A percentile compares a stretch with the other conserved stretches of the same genome.
phyloP scores from a whole-genome alignment of 192 early-diverging fungal genomes.

The Coemansia sp. region DNA sequence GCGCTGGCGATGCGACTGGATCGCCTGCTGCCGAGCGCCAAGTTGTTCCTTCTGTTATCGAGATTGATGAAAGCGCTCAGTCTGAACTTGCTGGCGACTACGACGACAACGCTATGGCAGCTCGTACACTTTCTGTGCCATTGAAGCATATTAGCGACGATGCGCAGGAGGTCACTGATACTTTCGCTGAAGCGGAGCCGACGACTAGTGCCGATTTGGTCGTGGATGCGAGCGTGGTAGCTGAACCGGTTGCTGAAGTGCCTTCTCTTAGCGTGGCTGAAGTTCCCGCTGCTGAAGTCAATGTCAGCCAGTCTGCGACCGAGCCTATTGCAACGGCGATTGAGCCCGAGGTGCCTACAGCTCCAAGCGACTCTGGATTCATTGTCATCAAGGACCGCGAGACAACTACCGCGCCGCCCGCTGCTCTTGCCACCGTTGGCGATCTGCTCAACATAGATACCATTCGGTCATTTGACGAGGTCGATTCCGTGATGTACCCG shows the following conservation, averaged over 20 bases:
- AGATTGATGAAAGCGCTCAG: background rate
- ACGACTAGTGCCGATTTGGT: background rate
- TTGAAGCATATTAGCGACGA: slow-evolving; percentile 4
- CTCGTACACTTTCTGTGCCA: background rate
- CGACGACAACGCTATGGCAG: background rate
- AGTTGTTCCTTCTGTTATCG: background rate
- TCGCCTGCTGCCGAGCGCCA: background rate
- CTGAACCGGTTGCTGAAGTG: background rate
- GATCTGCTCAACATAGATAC: slow-evolving; percentile 7
- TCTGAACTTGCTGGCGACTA: background rate
- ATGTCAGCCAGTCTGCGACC: background rate
- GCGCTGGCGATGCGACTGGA: slow-evolving; percentile 6
- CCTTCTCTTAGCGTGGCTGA: background rate
- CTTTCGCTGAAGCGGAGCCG: background rate
- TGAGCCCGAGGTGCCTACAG: background rate
- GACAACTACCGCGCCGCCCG: background rate
- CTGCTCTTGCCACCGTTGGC: background rate
- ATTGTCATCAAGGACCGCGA: background rate
- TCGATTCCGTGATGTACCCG: background rate
- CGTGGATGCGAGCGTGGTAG: background rate
- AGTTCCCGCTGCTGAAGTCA: background rate
- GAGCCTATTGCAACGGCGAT: background rate
- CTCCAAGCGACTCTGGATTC: background rate
- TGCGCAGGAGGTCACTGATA: background rate
- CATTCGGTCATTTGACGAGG: slow-evolving; percentile 1